Evolutionary conservation across 176 grass and related monocot species (phyloP).

Genomic region (Musa troglodytarum): DNA sequence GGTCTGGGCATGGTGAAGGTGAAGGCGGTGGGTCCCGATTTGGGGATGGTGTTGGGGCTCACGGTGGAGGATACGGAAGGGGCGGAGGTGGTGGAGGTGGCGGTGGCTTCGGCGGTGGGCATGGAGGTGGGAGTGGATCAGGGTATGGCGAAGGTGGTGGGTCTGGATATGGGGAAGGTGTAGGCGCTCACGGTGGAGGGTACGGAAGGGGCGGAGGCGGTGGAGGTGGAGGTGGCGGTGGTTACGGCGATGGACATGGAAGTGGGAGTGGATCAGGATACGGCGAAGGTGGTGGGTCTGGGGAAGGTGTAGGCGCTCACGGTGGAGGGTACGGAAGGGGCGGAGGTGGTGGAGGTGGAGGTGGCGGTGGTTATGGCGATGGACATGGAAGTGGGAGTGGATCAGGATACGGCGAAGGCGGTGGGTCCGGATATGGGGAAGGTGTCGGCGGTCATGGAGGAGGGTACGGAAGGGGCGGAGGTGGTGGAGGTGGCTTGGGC

Average conservation of each 20-base stretch:
- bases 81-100: background rate
- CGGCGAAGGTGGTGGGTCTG: background rate
- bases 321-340: constrained; percentile 1
- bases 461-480: constrained; percentile 3
- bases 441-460: background rate
- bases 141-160: background rate
- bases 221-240: background rate
- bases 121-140: background rate
- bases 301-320: background rate
- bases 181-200: background rate
- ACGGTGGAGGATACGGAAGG: background rate
- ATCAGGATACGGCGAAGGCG: background rate
- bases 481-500: background rate
- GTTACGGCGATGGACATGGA: background rate
- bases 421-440: background rate
- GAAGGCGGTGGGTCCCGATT: background rate
- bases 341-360: background rate
- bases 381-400: background rate
- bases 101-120: background rate
- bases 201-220: background rate
- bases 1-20: background rate
- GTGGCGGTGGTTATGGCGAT: background rate
- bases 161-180: constrained; percentile 2
- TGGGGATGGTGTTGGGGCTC: background rate
- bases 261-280: background rate